Conservation (phyloP, 2,329 filamentous ascomycete species). For the Sordariomycetes sp. region DNA sequence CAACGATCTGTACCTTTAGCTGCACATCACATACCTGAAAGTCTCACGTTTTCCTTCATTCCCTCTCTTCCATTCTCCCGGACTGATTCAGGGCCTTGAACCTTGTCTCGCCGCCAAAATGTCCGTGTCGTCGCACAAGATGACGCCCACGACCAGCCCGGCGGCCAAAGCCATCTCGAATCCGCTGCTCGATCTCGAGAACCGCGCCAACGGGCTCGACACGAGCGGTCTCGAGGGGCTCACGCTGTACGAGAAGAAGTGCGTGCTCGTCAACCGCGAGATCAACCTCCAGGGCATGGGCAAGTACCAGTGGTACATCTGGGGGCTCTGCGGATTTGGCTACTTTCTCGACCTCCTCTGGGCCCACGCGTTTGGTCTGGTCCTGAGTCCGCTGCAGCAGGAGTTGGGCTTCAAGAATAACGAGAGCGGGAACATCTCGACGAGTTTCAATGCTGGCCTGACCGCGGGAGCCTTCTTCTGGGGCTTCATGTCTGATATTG, state of each 20-base stretch:
- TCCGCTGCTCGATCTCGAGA: background rate
- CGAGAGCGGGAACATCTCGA: conserved; percentile 36
- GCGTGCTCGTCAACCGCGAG: conserved; percentile 27
- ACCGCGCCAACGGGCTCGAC: background rate
- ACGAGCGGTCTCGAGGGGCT: conserved; percentile 12
- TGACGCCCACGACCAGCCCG: too few relatives aligned
- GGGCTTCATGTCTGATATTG: conserved; percentile 45
- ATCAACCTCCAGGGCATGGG: conserved; percentile 44
- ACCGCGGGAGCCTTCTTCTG: conserved; percentile 46
- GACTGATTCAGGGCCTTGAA: too few relatives aligned
- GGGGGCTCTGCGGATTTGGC: conserved; percentile 42
- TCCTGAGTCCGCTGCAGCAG: conserved; percentile 43
- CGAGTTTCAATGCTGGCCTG: conserved; percentile 43
- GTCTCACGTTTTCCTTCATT: too few relatives aligned
- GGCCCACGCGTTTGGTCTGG: conserved; percentile 48
- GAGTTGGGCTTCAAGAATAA: conserved; percentile 40
- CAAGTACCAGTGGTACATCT: conserved; percentile 42
- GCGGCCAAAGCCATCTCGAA: too few relatives aligned
- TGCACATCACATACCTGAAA: too few relatives aligned
- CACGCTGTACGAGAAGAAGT: conserved; percentile 23
- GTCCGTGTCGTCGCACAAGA: too few relatives aligned
- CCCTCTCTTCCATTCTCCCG: too few relatives aligned
- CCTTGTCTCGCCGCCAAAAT: too few relatives aligned
- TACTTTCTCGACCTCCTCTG: conserved; percentile 47
- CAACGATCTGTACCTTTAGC: too few relatives aligned